Conservation (phyloP, 2,329 filamentous ascomycete genomes). For the Diaporthe eres region DNA sequence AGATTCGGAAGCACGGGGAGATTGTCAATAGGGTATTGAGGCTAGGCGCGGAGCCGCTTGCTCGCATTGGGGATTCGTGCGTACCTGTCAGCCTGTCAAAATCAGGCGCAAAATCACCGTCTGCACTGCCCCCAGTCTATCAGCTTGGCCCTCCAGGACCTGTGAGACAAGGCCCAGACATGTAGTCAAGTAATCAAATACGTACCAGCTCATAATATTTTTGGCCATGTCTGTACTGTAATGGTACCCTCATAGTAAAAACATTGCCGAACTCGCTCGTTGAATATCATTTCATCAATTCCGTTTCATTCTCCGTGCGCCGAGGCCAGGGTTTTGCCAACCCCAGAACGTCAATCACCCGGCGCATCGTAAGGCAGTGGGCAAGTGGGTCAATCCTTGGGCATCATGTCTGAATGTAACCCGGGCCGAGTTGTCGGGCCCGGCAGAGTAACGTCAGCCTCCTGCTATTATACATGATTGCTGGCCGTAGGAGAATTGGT, state of each 20-base stretch:
- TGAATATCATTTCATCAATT: background rate
- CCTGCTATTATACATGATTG: background rate
- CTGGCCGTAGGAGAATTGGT: background rate
- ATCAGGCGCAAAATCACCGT: background rate
- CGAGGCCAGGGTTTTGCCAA: background rate
- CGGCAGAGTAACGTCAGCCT: background rate
- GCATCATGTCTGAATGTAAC: background rate
- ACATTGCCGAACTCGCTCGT: no score
- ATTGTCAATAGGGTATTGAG: background rate
- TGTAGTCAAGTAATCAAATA: background rate
- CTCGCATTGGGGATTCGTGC: background rate
- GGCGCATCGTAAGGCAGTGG: background rate
- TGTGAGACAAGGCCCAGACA: background rate
- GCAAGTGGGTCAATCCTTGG: background rate
- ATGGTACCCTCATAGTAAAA: background rate
- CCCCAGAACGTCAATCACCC: background rate
- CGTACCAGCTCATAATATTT: background rate
- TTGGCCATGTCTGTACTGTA: background rate
- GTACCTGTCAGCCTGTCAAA: background rate
- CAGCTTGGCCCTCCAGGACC: constrained; percentile 22
- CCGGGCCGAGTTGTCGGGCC: background rate
- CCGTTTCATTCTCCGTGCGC: background rate
- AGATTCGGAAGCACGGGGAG: background rate
- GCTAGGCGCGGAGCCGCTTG: background rate
- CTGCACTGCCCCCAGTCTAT: constrained; percentile 15